Evolutionary conservation across 257 asterid species (phyloP).

Genomic region (Solanum gandarillasii): DNA sequence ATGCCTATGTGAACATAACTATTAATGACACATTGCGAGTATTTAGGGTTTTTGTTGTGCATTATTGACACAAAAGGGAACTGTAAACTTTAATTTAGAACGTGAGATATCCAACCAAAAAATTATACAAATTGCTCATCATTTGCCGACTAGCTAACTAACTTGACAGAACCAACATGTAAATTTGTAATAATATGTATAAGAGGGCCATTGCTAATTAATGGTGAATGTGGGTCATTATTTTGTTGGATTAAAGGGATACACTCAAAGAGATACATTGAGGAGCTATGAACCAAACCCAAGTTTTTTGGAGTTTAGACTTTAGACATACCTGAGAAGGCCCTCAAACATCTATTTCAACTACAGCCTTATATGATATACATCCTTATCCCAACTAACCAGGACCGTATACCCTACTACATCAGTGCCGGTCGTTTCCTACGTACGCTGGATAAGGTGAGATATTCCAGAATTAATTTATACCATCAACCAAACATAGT

Average conservation of each 20-base stretch:
- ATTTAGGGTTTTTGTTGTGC: background rate
- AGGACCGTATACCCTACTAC: background rate
- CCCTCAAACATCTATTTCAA: background rate
- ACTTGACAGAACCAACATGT: background rate
- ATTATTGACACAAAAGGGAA: background rate
- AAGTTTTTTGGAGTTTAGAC: background rate
- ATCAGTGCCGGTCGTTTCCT: background rate
- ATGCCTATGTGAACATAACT: background rate
- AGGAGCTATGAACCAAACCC: background rate
- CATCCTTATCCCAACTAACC: background rate
- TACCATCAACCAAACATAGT: background rate
- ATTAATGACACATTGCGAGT: background rate
- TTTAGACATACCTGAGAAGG: background rate
- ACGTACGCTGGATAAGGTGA: background rate
- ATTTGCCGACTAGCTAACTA: conserved; percentile 1
- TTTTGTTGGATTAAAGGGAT: background rate
- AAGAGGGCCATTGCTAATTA: background rate
- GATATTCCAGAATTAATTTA: background rate
- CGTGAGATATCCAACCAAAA: background rate
- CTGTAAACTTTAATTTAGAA: background rate
- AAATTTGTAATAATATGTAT: background rate
- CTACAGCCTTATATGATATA: background rate
- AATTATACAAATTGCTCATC: background rate
- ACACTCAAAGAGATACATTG: background rate
- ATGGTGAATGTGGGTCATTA: background rate